phyloP scores from a whole-genome alignment of 192 early-diverging fungal species.

The Linnemannia schmuckeri region DNA sequence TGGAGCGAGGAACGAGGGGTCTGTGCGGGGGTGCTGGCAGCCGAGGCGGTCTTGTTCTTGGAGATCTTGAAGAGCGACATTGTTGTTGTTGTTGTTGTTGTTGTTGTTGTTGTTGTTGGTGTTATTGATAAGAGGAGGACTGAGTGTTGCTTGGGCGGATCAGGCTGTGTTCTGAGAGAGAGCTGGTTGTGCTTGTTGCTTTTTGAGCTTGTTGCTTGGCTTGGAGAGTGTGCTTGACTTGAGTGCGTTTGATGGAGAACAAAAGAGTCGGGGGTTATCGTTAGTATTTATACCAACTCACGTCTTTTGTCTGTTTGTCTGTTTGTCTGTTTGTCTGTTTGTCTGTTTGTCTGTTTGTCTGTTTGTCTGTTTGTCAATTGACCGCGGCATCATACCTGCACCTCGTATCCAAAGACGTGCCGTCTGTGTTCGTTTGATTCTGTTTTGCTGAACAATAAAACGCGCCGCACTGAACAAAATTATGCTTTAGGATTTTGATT shows the following conservation, averaged over 20 bases:
- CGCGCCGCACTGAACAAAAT: neutral
- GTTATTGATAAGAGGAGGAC: no score
- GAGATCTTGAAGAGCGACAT: conserved; percentile 32
- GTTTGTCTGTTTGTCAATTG: no score
- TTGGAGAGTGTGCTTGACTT: no score
- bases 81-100: neutral
- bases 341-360: no score
- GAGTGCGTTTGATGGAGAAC: neutral
- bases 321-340: no score
- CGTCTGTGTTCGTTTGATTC: neutral
- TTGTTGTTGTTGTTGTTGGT: neutral
- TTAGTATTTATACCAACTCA: no score
- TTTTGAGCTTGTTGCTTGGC: no score
- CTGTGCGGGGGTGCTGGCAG: conserved; percentile 19
- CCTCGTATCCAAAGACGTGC: no score
- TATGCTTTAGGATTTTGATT: neutral
- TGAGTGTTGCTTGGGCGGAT: neutral
- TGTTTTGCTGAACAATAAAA: neutral
- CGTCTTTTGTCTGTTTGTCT: no score
- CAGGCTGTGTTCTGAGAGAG: no score
- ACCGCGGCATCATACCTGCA: no score
- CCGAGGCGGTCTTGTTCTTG: conserved; percentile 36
- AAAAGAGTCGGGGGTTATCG: neutral
- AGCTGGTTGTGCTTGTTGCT: no score
- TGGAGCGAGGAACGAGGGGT: conserved; percentile 28